These are phyloP conservation scores for Fusarium sp. DNA, from an alignment of 2,329 filamentous ascomycete genomes.

Conservation along the genomic window DNA sequence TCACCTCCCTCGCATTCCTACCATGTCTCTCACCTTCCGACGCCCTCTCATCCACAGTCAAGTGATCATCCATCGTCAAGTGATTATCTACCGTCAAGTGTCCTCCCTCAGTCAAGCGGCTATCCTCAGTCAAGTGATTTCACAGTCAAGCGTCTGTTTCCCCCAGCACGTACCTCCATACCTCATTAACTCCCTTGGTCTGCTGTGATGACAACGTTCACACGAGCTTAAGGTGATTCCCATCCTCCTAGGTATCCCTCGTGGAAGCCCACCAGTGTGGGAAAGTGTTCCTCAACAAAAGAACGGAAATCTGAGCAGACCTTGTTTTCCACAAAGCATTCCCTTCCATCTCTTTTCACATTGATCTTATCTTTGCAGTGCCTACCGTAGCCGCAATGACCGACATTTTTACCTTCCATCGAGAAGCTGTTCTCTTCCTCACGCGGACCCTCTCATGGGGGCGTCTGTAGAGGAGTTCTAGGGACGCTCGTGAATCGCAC, in stretches of 20 bases:
- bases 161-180: not conserved
- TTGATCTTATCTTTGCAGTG: constrained; percentile 11
- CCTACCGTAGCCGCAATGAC: constrained; percentile 55
- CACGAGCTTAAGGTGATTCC: constrained; percentile 43
- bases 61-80: not conserved
- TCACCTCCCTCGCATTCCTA: not conserved
- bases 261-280: constrained; percentile 28
- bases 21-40: not conserved
- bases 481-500: constrained; percentile 51
- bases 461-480: not conserved
- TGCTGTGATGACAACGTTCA: constrained; percentile 50
- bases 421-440: constrained; percentile 39
- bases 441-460: not conserved
- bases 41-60: constrained; percentile 1
- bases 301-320: constrained; percentile 67
- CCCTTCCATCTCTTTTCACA: not conserved
- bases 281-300: constrained; percentile 50
- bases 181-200: not conserved
- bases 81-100: not conserved
- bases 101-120: too few relatives aligned
- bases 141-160: constrained; percentile 12
- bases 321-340: constrained; percentile 11
- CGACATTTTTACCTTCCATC: constrained; percentile 47
- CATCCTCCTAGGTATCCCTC: constrained; percentile 24
- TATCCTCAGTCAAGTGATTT: too few relatives aligned